Base-by-base conservation (phyloP, 768 basidiomycete genomes). In the Mycena galopus region DNA sequence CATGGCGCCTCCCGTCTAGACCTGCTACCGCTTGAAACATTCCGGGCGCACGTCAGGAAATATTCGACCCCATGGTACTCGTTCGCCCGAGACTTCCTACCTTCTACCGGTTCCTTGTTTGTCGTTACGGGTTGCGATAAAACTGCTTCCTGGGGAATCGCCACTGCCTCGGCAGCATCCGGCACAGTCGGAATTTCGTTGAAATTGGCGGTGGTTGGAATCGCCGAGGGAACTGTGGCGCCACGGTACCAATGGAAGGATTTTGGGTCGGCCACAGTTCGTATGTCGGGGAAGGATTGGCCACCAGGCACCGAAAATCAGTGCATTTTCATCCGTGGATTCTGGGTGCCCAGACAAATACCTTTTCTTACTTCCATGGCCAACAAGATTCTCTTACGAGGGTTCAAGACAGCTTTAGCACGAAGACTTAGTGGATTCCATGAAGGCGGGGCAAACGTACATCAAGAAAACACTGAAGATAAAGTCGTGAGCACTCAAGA, bases 111-210 rank as follows among this genome's bases (percentile, higher is more conserved):
- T 12, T 63, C 64, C 21, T 53, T 75, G 3, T 77, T 74, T 50
- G 68, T 76, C 1, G 70, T 77, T 4, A 77, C 75, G 23, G 75
- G 75, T 7, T 76, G 72, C 70, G 76, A 77, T 55, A 75, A 77
- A 66, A 57, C 75, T 6, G 23, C 57, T 17, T 74, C 75, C 9
- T 77, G 76, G 76, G 72, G 60, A 17, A 58, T 77, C 30, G 73
- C 71, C 17, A 60, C 76, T 6, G 72, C 65, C 16, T 72, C 72
- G 5, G 39, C 65, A 0, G 19, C 56, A 3, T 65, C 53, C 55
- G 32, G 58, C 21, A 37, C 67, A 23, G 23, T 67, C 50, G 33
- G 50, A 21, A 39, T 58, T 19, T 70, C 71, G 9, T 29, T 72
- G 25, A 72, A 72, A 27, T 58, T 76, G 14, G 25, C 50, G 23